A percentile compares a stretch with the other conserved stretches of the same genome.
phyloP scores from a whole-genome alignment of 345 rosid genomes.

The Brassica juncea region DNA sequence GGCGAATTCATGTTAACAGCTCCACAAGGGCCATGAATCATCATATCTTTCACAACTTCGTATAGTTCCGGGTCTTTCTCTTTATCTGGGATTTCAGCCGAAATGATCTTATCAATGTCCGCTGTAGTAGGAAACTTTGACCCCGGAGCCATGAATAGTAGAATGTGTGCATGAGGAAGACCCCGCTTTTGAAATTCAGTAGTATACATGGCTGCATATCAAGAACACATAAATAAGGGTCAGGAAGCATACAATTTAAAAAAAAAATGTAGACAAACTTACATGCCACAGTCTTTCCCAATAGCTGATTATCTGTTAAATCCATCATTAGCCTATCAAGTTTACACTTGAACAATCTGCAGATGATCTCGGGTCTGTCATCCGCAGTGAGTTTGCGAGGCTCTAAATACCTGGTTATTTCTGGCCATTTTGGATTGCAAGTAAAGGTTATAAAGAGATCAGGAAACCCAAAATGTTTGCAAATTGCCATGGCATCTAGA shows the following conservation, averaged over 20 bases:
- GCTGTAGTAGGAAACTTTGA: no score
- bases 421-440: not conserved
- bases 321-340: not conserved
- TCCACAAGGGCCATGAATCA: not conserved
- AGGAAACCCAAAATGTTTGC: not conserved
- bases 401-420: not conserved
- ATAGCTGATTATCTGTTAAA: not conserved
- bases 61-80: no score
- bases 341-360: not conserved
- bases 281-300: not conserved
- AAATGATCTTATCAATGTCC: no score
- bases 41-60: not conserved
- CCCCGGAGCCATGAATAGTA: no score
- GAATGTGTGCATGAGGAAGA: not conserved
- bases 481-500: not conserved
- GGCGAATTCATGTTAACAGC: not conserved
- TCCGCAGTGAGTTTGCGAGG: not conserved
- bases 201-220: not conserved
- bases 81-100: no score
- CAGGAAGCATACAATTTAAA: not conserved
- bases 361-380: not conserved
- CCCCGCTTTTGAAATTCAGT: not conserved
- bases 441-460: not conserved
- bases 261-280: not conserved
- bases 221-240: not conserved